Evolutionary conservation across 1,139 yeast species (phyloP), one percentile per base, ranked within the genome.

Genomic region (Magnusiomyces tetraspermus): DNA sequence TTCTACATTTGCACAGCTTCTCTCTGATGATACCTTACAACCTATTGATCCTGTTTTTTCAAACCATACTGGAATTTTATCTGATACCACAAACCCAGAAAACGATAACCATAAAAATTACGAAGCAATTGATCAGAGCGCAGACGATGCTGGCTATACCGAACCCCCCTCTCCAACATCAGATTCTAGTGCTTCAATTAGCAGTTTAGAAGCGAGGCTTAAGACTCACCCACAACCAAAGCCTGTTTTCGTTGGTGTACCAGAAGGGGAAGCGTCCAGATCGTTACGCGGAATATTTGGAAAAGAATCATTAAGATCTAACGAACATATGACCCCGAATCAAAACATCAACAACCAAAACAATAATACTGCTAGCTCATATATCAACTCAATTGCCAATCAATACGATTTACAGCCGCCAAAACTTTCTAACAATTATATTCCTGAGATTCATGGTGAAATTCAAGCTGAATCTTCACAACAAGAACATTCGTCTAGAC

Each of bases 181-280:
- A 10, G 40, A 10, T 36, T 40, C 43, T 22, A n/a, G 23, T n/a
- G 10, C 28, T 24, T 23, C 31, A 10, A 23, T 17, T 3, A n/a
- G 4, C 8, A 22, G 17, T 17, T 22, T 23, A 3, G 45, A 42
- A 4, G 17, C 26, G 17, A 28, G 17, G 10, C 26, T 45, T 10
- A 45, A 45, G 19, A 45, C 48, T 5, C 48, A 45, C 31, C 28
- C 22, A 10, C 48, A 45, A 21, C 48, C 48, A 11, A 45, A 33
- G 31, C 48, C 48, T 11, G 17, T 45, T 13, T 24, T 45, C 6
- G 22, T 47, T 1, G 48, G 48, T 6, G 40, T 36, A 17, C 23
- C 40, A 15, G 19, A 23, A 22, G 48, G 48, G 3, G 21, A 31
- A 23, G 48, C 48, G 28, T 45, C 48, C 23, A 28, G 19, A 8